Percentiles rank a stretch among this genome's conserved stretches.
phyloP scores from a whole-genome alignment of 1,284 basidiomycete species.

The Volvariella volvacea region DNA sequence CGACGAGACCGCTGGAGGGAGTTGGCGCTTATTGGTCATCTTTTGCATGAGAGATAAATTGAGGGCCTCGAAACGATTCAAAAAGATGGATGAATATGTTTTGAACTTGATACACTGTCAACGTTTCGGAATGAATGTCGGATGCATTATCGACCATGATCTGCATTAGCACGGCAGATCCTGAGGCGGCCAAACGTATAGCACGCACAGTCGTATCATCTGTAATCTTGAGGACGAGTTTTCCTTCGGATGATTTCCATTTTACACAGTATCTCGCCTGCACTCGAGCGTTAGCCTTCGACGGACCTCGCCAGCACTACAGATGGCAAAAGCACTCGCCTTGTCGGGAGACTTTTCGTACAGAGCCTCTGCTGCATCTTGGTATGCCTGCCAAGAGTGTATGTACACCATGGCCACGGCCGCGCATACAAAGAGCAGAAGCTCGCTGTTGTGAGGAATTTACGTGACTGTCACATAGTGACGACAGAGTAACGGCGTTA shows the following conservation, averaged over 20 bases:
- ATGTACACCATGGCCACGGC: conserved; percentile 58
- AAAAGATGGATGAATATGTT: conserved; percentile 86
- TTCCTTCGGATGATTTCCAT: conserved; percentile 76
- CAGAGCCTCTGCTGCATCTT: conserved; percentile 78
- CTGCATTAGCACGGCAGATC: neutral
- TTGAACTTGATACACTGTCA: conserved; percentile 89
- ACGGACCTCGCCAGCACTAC: neutral
- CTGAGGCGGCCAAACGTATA: neutral
- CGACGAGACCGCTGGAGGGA: conserved; percentile 9
- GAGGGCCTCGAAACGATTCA: conserved; percentile 90
- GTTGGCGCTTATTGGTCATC: conserved; percentile 59
- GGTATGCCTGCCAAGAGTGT: conserved; percentile 77
- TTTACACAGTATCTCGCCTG: conserved; percentile 86
- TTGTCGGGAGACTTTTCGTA: conserved; percentile 73
- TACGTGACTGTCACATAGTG: conserved; percentile 10
- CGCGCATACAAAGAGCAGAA: conserved; percentile 24
- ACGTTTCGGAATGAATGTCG: neutral
- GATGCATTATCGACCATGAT: neutral
- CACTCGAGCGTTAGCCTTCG: conserved; percentile 4
- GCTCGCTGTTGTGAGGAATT: conserved; percentile 11
- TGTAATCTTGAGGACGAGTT: conserved; percentile 87
- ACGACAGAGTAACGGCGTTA: neutral
- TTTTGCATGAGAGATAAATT: conserved; percentile 78
- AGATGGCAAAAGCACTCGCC: conserved; percentile 37
- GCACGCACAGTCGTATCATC: conserved; percentile 77